phyloP scores from a whole-genome alignment of 257 asterid species.

The Henckelia pumila region DNA sequence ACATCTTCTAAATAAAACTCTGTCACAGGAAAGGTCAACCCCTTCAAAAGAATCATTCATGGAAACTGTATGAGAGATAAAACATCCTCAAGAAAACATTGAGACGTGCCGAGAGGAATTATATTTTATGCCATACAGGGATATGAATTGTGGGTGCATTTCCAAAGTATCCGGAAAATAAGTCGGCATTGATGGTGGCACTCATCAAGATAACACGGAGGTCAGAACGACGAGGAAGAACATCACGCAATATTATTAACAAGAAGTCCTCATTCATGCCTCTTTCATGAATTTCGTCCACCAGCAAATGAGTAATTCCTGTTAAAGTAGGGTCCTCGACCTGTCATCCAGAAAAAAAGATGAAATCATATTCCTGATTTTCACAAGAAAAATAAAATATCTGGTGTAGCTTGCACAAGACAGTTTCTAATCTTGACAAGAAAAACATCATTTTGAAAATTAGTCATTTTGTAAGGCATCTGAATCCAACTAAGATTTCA shows the following conservation, averaged over 20 bases:
- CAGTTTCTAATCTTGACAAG: constrained; percentile 15
- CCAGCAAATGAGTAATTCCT: constrained; percentile 84
- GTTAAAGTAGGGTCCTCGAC: constrained; percentile 69
- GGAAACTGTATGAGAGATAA: constrained; percentile 16
- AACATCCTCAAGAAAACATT: constrained; percentile 16
- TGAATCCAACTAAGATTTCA: constrained; percentile 10
- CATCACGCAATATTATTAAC: constrained; percentile 73
- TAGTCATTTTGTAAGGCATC: constrained; percentile 14
- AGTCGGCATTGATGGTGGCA: constrained; percentile 92
- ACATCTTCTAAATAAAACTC: constrained; percentile 88
- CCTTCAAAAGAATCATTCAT: constrained; percentile 47
- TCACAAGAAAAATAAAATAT: constrained; percentile 14
- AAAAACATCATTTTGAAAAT: not conserved
- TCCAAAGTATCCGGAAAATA: constrained; percentile 81
- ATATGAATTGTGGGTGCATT: constrained; percentile 86
- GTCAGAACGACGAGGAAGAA: constrained; percentile 95
- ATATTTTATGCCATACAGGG: constrained; percentile 54
- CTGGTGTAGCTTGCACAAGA: constrained; percentile 2
- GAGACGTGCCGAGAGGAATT: constrained; percentile 15
- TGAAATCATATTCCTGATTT: constrained; percentile 22
- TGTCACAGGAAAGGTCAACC: constrained; percentile 81
- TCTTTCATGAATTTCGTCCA: constrained; percentile 98
- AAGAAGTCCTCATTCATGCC: constrained; percentile 97
- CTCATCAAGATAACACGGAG: constrained; percentile 92
- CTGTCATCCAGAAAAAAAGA: constrained; percentile 38